Percentiles rank a stretch among this genome's conserved stretches.
Conservation (phyloP, 805 yeast genomes). For the Teunomyces atbi region DNA sequence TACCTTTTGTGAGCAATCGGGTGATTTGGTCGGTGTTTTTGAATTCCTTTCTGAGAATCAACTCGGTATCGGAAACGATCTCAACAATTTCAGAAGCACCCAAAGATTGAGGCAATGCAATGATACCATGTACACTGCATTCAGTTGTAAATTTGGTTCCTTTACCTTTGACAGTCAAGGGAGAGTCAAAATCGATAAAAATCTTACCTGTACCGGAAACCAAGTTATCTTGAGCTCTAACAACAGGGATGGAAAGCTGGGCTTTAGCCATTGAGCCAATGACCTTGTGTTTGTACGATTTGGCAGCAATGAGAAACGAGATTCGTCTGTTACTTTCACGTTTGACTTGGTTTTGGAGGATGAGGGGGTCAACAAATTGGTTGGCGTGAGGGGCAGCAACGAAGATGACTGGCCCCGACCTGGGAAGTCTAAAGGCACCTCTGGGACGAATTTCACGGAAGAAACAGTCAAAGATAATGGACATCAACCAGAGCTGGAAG, state of each 20-base stretch:
- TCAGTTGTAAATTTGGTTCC: slow-evolving; percentile 66
- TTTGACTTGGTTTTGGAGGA: slow-evolving; percentile 79
- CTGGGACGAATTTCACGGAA: slow-evolving; percentile 87
- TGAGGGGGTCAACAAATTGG: slow-evolving; percentile 80
- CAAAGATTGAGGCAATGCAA: slow-evolving; percentile 73
- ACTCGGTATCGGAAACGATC: slow-evolving; percentile 68
- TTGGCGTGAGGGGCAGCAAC: slow-evolving; percentile 99
- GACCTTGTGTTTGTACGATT: slow-evolving; percentile 60
- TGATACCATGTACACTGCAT: slow-evolving; percentile 61
- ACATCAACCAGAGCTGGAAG: slow-evolving; percentile 35
- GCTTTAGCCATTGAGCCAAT: slow-evolving; percentile 76
- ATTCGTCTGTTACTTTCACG: slow-evolving; percentile 64
- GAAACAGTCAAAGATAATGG: slow-evolving; percentile 55
- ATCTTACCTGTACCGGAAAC: slow-evolving; percentile 66
- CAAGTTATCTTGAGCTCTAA: slow-evolving; percentile 86
- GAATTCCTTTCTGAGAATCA: slow-evolving; percentile 70
- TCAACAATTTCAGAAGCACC: slow-evolving; percentile 74
- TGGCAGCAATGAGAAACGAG: slow-evolving; percentile 82
- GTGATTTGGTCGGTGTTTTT: slow-evolving; percentile 45
- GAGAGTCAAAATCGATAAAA: slow-evolving; percentile 51
- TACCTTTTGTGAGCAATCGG: slow-evolving; percentile 48
- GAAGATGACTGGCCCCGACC: slow-evolving; percentile 79
- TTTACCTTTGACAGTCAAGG: slow-evolving; percentile 56
- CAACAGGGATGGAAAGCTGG: slow-evolving; percentile 86
- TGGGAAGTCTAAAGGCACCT: slow-evolving; percentile 73